phyloP scores from a whole-genome alignment of 805 yeast genomes.

The Saccharomycopsis malanga region DNA sequence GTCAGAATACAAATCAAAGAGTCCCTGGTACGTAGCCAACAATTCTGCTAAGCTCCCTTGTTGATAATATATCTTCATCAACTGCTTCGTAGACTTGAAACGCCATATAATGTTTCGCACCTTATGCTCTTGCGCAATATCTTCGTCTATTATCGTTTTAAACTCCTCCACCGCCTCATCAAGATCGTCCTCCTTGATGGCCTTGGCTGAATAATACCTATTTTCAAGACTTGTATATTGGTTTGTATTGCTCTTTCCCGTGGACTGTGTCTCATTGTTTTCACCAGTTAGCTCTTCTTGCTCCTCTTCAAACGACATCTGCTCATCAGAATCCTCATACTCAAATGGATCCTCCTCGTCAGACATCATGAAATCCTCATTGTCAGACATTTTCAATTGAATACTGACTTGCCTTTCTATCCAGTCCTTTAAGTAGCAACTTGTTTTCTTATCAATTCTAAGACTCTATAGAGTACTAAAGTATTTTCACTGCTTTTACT shows the following conservation, averaged over 20 bases:
- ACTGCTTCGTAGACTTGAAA: slow-evolving; percentile 36
- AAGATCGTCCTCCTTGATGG: slow-evolving; percentile 16
- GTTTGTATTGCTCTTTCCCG: neutral
- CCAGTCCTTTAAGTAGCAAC: no score
- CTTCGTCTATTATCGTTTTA: slow-evolving; percentile 2
- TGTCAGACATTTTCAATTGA: slow-evolving; percentile 20
- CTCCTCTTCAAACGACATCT: slow-evolving; percentile 18
- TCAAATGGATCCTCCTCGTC: slow-evolving; percentile 22
- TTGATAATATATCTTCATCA: slow-evolving; percentile 32
- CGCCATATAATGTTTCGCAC: slow-evolving; percentile 27
- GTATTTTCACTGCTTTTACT: no score
- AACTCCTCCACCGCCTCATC: slow-evolving; percentile 12
- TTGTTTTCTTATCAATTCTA: no score
- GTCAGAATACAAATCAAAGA: slow-evolving; percentile 26
- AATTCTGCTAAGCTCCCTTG: slow-evolving; percentile 26
- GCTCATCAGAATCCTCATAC: slow-evolving; percentile 23
- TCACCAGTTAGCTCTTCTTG: neutral
- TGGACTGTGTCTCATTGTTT: neutral
- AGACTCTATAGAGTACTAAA: no score
- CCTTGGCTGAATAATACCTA: slow-evolving; percentile 20
- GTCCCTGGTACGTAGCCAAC: slow-evolving; percentile 25
- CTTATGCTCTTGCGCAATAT: neutral
- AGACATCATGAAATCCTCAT: slow-evolving; percentile 22
- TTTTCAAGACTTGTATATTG: slow-evolving; percentile 6
- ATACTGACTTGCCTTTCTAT: no score